Conservation (phyloP, 768 basidiomycete genomes). For the Pholiota conissans region DNA sequence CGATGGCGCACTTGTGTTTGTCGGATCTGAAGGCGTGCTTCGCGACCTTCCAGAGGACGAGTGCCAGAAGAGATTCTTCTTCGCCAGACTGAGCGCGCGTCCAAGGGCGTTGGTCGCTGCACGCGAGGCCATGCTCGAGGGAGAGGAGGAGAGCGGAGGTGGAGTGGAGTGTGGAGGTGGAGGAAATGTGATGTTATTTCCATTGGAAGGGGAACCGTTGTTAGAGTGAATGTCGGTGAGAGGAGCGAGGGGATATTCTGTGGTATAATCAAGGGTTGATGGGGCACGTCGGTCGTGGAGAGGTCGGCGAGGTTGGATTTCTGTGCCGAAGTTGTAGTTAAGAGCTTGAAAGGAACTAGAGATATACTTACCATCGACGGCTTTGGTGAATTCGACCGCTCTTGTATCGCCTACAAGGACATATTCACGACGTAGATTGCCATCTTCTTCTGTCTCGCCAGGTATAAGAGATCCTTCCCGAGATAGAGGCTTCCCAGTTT, state of each 20-base stretch:
- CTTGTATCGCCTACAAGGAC: slow-evolving; percentile 90
- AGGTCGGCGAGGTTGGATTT: slow-evolving; percentile 64
- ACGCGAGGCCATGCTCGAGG: slow-evolving; percentile 58
- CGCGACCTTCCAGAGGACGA: slow-evolving; percentile 30
- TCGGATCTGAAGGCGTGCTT: slow-evolving; percentile 34
- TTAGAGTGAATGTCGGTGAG: slow-evolving; percentile 15
- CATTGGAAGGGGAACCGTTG: slow-evolving; percentile 5
- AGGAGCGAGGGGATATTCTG: slow-evolving; percentile 32
- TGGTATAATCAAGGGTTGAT: slow-evolving; percentile 42
- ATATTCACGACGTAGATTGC: slow-evolving; percentile 81
- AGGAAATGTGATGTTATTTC: slow-evolving; percentile 61
- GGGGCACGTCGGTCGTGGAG: slow-evolving; percentile 59
- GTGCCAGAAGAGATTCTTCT: slow-evolving; percentile 78
- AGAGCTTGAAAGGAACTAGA: not conserved
- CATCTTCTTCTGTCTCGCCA: slow-evolving; percentile 84
- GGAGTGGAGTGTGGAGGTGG: slow-evolving; percentile 61
- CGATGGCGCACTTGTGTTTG: slow-evolving; percentile 38
- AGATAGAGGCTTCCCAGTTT: slow-evolving; percentile 35
- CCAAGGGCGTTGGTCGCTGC: slow-evolving; percentile 74
- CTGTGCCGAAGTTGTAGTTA: slow-evolving; percentile 32
- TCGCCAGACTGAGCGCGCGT: slow-evolving; percentile 76
- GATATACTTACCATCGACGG: slow-evolving; percentile 76
- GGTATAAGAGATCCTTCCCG: slow-evolving; percentile 72
- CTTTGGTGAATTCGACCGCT: slow-evolving; percentile 88
- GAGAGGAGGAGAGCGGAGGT: slow-evolving; percentile 66